Evolutionary conservation across 495 filamentous ascomycete species (phyloP).

Genomic region (Aspergillus heteromorphus): DNA sequence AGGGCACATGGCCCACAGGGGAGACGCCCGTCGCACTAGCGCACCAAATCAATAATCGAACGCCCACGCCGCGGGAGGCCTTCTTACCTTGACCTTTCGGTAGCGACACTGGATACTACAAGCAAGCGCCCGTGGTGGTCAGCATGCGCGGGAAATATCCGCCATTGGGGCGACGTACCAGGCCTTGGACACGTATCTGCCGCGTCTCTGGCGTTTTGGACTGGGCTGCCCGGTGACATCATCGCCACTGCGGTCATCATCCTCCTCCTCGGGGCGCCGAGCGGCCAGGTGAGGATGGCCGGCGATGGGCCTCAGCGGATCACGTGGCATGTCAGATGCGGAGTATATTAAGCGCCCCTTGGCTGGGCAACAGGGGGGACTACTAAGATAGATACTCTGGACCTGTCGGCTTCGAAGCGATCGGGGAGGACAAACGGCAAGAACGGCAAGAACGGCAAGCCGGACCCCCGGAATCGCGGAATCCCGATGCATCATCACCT

Average conservation of each 20-base stretch:
- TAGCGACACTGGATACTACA: slow-evolving; percentile 19
- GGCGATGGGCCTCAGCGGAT: not conserved
- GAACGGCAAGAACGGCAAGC: no score
- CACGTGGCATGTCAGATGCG: not conserved
- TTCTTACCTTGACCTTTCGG: slow-evolving; percentile 22
- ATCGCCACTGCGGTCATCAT: not conserved
- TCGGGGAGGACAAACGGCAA: no score
- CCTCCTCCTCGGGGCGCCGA: not conserved
- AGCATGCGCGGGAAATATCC: not conserved
- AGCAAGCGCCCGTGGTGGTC: not conserved
- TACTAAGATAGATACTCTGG: no score
- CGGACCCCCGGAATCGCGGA: not conserved
- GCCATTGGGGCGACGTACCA: slow-evolving; percentile 13
- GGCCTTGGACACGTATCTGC: slow-evolving; percentile 23
- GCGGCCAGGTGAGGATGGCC: no score
- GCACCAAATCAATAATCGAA: not conserved
- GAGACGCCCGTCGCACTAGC: slow-evolving; percentile 21
- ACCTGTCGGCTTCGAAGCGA: no score
- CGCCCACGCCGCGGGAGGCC: not conserved
- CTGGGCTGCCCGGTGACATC: not conserved
- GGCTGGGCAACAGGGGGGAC: not conserved
- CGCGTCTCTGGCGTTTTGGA: slow-evolving; percentile 16
- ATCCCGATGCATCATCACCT: not conserved
- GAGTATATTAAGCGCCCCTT: not conserved
- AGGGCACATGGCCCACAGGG: slow-evolving; percentile 18